Evolutionary conservation across 1,139 yeast genomes (phyloP).

Genomic region (Suhomyces maxii): DNA sequence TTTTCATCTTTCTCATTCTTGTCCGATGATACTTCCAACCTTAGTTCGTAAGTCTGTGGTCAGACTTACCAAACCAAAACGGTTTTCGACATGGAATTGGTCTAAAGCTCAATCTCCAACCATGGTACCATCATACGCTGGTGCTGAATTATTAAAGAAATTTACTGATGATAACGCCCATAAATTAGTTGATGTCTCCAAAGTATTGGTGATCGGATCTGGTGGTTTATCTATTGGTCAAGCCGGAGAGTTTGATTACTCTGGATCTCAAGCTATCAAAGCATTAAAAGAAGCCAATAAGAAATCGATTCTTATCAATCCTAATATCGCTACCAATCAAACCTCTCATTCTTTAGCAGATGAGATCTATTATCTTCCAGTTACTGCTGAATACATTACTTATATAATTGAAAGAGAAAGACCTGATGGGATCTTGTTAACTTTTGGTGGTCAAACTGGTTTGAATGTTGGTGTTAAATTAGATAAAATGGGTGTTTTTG

Average conservation of each 20-base stretch:
- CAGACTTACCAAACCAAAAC: conserved; percentile 8
- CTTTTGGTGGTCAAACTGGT: conserved; percentile 99
- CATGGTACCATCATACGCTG: conserved; percentile 42
- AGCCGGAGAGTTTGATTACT: conserved; percentile 98
- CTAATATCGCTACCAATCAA: conserved; percentile 97
- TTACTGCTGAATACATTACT: conserved; percentile 92
- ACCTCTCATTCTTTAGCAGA: conserved; percentile 96
- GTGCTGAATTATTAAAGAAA: conserved; percentile 51
- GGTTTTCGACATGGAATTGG: conserved; percentile 9
- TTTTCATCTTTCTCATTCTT: not conserved
- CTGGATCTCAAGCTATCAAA: conserved; percentile 97
- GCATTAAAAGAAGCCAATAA: conserved; percentile 91
- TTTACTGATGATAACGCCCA: conserved; percentile 49
- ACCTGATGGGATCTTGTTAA: conserved; percentile 92
- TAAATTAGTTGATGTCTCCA: conserved; percentile 77
- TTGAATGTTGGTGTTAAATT: conserved; percentile 93
- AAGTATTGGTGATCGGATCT: conserved; percentile 91
- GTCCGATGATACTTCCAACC: conserved; percentile 6
- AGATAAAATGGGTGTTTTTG: conserved; percentile 91
- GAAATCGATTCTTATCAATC: conserved; percentile 83
- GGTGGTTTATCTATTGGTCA: conserved; percentile 98
- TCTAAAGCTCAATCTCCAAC: conserved; percentile 3
- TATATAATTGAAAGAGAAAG: conserved; percentile 92
- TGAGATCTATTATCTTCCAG: conserved; percentile 92
- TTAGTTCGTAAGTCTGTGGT: conserved; percentile 5